Evolutionary conservation across 2,329 filamentous ascomycete genomes (phyloP), one percentile per base, ranked within the genome.

Genomic region (Hypoxylon sp.): DNA sequence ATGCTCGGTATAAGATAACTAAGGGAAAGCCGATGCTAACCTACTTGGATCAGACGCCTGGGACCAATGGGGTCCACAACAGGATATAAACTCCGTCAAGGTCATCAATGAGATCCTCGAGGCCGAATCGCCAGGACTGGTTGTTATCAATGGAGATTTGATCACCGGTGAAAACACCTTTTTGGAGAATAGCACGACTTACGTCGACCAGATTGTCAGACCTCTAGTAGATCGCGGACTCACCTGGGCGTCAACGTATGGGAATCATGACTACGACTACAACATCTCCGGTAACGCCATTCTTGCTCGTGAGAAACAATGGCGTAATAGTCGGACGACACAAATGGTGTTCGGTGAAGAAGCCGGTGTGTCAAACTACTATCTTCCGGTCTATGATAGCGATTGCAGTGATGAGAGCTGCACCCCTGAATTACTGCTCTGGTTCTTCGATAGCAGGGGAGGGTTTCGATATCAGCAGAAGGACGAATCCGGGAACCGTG

Each of bases 391-490:
- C 0, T 83, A 81, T 34, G 71, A 77, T 0, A 59, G 73, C 3
- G 68, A 74, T 5, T 83, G 82, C 65, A 67, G 61, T 6, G 61
- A 70, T 2, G 61, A 63, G 11, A 59, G 61, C 2, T 83, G 82
- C 61, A 62, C 69, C 0, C 81, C 82, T 0, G 78, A 78, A 48
- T 68, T 84, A 30, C 72, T 93, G 0, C 79, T 93, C 1, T 93
- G 90, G 88, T 92, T 92, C 78, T 92, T 93, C 71, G 91, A 93
- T 72, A 86, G 83, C 59, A 82, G 85, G 14, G 89, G 89, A 34
- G 88, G 88, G 6, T 80, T 80, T 54, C 79, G 81, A 51, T 87
- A 83, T 70, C 82, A 83, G 62, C 71, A 78, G 66, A 71, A 69
- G 46, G 56, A 79, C 55, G 52, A 74, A 12, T 25, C 69, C 5